phyloP scores from a whole-genome alignment of 139 green algal species.

The Coelastrella sp. region DNA sequence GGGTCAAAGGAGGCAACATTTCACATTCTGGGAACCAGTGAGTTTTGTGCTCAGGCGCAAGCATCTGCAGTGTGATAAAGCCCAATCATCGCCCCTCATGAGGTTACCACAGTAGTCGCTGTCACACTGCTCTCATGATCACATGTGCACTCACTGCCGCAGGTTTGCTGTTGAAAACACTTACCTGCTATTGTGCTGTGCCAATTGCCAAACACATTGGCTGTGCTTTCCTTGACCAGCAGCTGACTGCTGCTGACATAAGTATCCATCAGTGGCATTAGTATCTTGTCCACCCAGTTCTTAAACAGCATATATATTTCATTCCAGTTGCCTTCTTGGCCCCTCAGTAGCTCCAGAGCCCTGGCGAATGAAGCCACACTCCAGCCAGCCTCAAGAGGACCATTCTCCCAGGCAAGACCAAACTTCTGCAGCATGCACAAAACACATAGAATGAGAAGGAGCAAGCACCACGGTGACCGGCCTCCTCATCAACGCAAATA shows the following conservation, averaged over 20 bases:
- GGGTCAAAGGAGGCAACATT: no score
- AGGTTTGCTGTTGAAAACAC: no score
- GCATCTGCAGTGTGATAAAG: no score
- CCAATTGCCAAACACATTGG: constrained; percentile 24
- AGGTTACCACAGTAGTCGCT: no score
- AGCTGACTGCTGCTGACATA: neutral
- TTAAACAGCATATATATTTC: neutral
- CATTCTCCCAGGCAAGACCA: constrained; percentile 33
- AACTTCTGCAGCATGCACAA: constrained; percentile 24
- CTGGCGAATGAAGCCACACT: constrained; percentile 14
- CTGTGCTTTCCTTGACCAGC: neutral
- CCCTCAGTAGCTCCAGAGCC: constrained; percentile 27
- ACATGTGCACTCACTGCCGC: no score
- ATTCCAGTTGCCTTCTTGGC: neutral
- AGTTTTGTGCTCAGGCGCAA: no score
- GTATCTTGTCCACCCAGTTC: neutral
- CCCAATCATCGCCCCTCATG: no score
- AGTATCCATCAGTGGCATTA: constrained; percentile 32
- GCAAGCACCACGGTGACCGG: neutral
- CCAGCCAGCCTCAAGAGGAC: constrained; percentile 22
- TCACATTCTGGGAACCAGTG: no score
- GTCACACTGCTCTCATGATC: no score
- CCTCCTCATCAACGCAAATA: no score
- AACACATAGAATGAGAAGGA: neutral
- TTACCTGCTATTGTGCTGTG: neutral